Conservation (phyloP, 768 basidiomycete species). For the Tulasnella sp. region DNA sequence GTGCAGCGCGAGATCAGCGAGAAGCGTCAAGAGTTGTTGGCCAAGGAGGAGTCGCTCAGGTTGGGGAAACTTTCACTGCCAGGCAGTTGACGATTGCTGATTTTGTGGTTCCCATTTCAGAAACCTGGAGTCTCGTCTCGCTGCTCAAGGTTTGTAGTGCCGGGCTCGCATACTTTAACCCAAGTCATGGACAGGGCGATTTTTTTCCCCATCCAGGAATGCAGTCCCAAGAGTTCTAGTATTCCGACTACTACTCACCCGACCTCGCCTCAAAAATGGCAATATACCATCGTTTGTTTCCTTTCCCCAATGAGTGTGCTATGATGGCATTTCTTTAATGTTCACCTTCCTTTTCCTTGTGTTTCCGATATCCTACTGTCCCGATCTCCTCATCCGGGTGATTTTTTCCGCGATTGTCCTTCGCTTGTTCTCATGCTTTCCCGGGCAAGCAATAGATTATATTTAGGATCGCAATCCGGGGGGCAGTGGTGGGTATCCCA, state of each 20-base stretch:
- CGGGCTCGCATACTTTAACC: slow-evolving; percentile 44
- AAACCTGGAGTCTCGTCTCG: slow-evolving; percentile 81
- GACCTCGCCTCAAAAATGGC: background rate
- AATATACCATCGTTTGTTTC: background rate
- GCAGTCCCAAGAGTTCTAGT: background rate
- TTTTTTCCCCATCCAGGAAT: background rate
- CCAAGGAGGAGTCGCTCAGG: slow-evolving; percentile 91
- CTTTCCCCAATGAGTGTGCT: background rate
- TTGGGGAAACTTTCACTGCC: no score
- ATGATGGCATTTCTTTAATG: background rate
- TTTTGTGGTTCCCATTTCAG: slow-evolving; percentile 27
- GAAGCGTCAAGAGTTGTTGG: slow-evolving; percentile 90
- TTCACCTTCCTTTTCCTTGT: background rate
- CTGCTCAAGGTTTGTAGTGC: slow-evolving; percentile 74
- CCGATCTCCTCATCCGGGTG: no score
- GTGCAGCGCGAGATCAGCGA: slow-evolving; percentile 97
- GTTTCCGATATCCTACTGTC: no score
- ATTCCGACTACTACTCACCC: background rate
- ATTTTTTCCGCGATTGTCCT: no score
- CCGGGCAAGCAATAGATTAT: no score
- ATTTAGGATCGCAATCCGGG: no score
- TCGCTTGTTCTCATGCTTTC: no score
- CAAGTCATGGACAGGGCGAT: background rate
- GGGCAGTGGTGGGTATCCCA: no score
- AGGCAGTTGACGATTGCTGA: no score